Conservation (phyloP, 75 land plant genomes). For the Ceratopteris richardii region DNA sequence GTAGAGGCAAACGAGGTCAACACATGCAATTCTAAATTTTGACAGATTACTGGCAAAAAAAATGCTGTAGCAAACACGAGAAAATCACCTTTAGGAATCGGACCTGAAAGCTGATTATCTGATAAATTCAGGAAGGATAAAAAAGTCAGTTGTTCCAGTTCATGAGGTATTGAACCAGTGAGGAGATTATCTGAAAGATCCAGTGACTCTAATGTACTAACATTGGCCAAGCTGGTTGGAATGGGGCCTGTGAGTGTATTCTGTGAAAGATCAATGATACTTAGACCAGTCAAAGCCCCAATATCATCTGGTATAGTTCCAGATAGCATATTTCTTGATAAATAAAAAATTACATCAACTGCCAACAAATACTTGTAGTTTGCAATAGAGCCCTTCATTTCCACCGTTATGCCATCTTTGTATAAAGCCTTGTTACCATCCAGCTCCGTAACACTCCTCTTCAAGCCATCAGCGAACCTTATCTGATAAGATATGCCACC, state of each 20-base stretch:
- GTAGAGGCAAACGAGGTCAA: too few species aligned
- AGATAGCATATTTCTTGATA: slow-evolving; percentile 1
- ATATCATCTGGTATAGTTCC: slow-evolving; percentile 4
- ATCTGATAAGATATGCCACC: slow-evolving; percentile 12
- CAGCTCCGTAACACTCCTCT: neutral
- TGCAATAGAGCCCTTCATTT: neutral
- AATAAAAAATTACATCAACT: neutral
- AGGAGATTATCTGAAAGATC: neutral
- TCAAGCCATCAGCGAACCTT: neutral
- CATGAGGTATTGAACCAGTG: neutral
- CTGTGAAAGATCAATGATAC: neutral
- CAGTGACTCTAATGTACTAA: neutral
- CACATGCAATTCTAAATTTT: too few species aligned
- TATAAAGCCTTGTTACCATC: neutral
- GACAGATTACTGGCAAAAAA: too few species aligned
- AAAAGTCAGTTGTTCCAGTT: neutral
- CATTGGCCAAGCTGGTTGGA: neutral
- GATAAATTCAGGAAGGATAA: slow-evolving; percentile 6
- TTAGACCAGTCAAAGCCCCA: neutral
- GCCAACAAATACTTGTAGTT: neutral
- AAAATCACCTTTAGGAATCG: neutral
- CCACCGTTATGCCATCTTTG: neutral
- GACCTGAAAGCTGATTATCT: slow-evolving; percentile 8
- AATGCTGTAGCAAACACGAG: too few species aligned
- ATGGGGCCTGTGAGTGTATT: slow-evolving; percentile 5